Evolutionary conservation across 2,329 filamentous ascomycete species (phyloP).

Genomic region (Aspergillus niger): DNA sequence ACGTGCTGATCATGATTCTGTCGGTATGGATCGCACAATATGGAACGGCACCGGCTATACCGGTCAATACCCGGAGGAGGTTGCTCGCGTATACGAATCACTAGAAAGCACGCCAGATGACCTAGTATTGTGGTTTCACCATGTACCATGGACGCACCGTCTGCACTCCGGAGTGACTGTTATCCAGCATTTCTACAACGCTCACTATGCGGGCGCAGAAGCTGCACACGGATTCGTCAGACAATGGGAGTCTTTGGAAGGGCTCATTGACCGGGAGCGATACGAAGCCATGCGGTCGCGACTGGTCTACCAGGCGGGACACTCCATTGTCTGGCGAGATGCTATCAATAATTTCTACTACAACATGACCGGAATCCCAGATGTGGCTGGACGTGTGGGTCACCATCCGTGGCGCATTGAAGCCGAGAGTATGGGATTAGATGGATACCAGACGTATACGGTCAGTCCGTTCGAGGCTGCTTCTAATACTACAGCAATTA

Average conservation of each 20-base stretch:
- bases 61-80: constrained; percentile 65
- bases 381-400: constrained; percentile 58
- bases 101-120: constrained; percentile 67
- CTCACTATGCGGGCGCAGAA: constrained; percentile 62
- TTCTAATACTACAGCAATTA: constrained; percentile 57
- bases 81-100: constrained; percentile 61
- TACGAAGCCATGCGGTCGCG: constrained; percentile 62
- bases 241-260: constrained; percentile 58
- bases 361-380: constrained; percentile 62
- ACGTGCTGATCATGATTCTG: constrained; percentile 58
- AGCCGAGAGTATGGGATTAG: constrained; percentile 65
- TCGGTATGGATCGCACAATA: constrained; percentile 73
- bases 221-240: constrained; percentile 59
- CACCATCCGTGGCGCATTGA: constrained; percentile 68
- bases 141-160: constrained; percentile 66
- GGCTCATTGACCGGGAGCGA: constrained; percentile 61
- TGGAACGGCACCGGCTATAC: constrained; percentile 66
- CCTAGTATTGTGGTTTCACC: constrained; percentile 72
- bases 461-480: constrained; percentile 64
- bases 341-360: constrained; percentile 66
- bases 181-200: constrained; percentile 67
- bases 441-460: constrained; percentile 57
- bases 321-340: constrained; percentile 71
- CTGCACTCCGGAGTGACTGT: constrained; percentile 67
- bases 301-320: constrained; percentile 67